Evolutionary conservation across 2,329 filamentous ascomycete genomes (phyloP).

Genomic region (Dendryphion nanum): DNA sequence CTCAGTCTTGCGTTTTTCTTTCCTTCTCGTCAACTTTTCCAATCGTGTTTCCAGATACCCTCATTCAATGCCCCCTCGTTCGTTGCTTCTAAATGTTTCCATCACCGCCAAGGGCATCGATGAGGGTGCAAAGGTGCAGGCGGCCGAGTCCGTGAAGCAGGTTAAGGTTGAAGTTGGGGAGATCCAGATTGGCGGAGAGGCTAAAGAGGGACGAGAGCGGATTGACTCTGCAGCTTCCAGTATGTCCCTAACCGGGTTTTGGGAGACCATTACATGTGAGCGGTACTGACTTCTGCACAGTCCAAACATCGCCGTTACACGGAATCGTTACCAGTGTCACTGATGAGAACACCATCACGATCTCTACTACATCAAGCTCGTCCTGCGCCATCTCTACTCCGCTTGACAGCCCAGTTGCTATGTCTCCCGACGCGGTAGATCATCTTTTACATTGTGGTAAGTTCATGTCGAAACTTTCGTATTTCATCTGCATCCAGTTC

Average conservation of each 20-base stretch:
- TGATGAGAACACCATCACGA: not conserved
- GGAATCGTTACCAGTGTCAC: not conserved
- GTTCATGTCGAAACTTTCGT: conserved; percentile 1
- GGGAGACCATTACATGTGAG: not conserved
- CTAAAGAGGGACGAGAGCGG: conserved; percentile 3
- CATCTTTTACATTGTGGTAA: too few species aligned
- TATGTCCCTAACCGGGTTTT: too few species aligned
- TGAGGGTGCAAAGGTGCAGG: conserved; percentile 18
- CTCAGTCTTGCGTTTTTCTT: conserved; percentile 10
- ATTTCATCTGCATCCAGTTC: not conserved
- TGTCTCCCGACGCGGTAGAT: too few species aligned
- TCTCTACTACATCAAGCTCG: not conserved
- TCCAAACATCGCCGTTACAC: not conserved
- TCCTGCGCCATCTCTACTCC: not conserved
- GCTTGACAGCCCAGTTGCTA: too few species aligned
- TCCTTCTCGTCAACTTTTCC: conserved; percentile 8
- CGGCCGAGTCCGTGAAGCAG: conserved; percentile 18
- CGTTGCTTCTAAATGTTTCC: conserved; percentile 36
- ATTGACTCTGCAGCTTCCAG: conserved; percentile 1
- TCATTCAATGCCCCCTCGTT: conserved; percentile 38
- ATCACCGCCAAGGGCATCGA: conserved; percentile 31
- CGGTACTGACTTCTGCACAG: not conserved
- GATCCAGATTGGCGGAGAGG: conserved; percentile 11
- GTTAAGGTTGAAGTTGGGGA: conserved; percentile 2
- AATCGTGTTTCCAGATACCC: too few species aligned